phyloP scores from a whole-genome alignment of 192 early-diverging fungal genomes.

The Funneliformis mosseae region DNA sequence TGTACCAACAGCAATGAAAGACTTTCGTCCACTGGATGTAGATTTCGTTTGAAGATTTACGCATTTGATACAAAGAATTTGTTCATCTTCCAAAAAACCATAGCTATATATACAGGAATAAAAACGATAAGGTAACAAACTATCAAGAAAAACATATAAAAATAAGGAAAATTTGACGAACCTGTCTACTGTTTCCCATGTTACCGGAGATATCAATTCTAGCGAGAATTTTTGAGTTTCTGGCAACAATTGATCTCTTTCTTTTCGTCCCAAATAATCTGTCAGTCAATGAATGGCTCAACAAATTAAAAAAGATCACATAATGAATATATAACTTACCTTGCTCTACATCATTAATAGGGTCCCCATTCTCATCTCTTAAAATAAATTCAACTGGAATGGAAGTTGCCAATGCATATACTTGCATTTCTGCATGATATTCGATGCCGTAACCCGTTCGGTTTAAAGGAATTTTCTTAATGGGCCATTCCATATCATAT shows the following conservation, averaged over 20 bases:
- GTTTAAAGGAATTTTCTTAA: slow-evolving; percentile 68
- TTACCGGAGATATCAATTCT: slow-evolving; percentile 90
- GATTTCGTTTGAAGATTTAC: slow-evolving; percentile 84
- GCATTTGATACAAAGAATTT: slow-evolving; percentile 74
- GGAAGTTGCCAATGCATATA: slow-evolving; percentile 79
- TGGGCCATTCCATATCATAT: slow-evolving; percentile 76
- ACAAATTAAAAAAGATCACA: slow-evolving; percentile 10
- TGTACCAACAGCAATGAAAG: slow-evolving; percentile 88
- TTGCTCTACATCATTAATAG: slow-evolving; percentile 40
- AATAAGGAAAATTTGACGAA: slow-evolving; percentile 35
- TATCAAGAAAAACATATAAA: slow-evolving; percentile 29
- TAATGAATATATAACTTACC: slow-evolving; percentile 12
- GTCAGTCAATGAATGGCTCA: background rate
- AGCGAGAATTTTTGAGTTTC: slow-evolving; percentile 64
- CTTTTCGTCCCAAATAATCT: slow-evolving; percentile 31
- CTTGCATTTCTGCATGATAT: slow-evolving; percentile 83
- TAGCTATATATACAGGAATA: slow-evolving; percentile 36
- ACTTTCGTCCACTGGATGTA: slow-evolving; percentile 81
- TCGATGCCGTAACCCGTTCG: slow-evolving; percentile 74
- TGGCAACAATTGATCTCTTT: slow-evolving; percentile 59
- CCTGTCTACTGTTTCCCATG: slow-evolving; percentile 92
- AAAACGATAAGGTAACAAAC: slow-evolving; percentile 29
- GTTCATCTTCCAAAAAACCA: slow-evolving; percentile 80
- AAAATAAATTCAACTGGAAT: slow-evolving; percentile 65
- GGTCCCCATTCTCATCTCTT: slow-evolving; percentile 67